Evolutionary conservation across 225 moss, liverwort and hornwort genomes (phyloP).

Genomic region (Straminergon stramineum): DNA sequence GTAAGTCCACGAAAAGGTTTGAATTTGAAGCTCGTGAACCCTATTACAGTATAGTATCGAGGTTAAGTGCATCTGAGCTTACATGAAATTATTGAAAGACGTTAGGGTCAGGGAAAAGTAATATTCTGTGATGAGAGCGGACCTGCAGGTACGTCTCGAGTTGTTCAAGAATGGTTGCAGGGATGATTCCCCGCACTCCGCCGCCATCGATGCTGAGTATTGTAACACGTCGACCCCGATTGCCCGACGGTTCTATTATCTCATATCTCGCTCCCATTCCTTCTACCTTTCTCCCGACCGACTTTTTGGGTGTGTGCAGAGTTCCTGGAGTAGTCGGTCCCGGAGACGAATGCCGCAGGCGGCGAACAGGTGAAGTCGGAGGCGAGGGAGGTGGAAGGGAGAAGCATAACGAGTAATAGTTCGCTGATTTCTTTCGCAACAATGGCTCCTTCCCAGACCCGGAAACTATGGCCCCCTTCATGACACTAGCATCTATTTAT

Average conservation of each 20-base stretch:
- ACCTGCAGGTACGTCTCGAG: conserved; percentile 43
- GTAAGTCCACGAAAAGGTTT: not conserved
- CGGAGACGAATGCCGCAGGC: not conserved
- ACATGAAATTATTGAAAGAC: not conserved
- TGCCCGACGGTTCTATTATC: conserved; percentile 13
- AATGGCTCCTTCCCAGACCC: not conserved
- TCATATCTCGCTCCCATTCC: not conserved
- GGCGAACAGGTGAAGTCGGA: conserved; percentile 15
- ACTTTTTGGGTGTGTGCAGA: not conserved
- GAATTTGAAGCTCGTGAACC: not conserved
- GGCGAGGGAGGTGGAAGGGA: conserved; percentile 28
- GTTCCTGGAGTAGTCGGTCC: not conserved
- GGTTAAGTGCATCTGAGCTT: not conserved
- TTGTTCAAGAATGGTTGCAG: conserved; percentile 38
- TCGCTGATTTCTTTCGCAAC: conserved; percentile 9
- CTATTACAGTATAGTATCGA: not conserved
- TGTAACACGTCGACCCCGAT: conserved; percentile 31
- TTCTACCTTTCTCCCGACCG: not conserved
- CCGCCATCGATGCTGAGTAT: conserved; percentile 51
- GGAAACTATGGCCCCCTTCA: conserved; percentile 8
- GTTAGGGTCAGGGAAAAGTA: not conserved
- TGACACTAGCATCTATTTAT: not conserved
- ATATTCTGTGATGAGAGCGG: not conserved
- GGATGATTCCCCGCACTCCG: conserved; percentile 41
- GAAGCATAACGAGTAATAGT: conserved; percentile 26